phyloP scores from a whole-genome alignment of 805 yeast species.

The Starmerella scarabaei region DNA sequence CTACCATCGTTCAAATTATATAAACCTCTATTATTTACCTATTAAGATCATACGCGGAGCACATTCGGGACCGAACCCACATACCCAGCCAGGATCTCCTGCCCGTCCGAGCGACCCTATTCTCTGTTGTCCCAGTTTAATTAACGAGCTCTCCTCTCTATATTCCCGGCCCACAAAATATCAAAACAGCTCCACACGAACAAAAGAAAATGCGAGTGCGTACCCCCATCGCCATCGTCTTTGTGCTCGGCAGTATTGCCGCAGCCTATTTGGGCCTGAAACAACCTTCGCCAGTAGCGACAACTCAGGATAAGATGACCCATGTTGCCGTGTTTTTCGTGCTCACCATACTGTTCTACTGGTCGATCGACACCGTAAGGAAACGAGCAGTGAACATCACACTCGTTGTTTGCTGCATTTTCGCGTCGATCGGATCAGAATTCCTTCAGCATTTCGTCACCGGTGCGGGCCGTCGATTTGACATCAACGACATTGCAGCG shows the following conservation, averaged over 20 bases:
- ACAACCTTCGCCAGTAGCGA: constrained; percentile 27
- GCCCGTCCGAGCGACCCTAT: too few species aligned
- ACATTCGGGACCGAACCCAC: too few species aligned
- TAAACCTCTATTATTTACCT: too few species aligned
- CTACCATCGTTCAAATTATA: too few species aligned
- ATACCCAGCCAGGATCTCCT: too few species aligned
- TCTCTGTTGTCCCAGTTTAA: too few species aligned
- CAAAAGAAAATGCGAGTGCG: constrained; percentile 17
- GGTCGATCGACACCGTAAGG: constrained; percentile 31
- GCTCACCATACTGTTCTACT: constrained; percentile 30
- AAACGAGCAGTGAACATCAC: constrained; percentile 28
- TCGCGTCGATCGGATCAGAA: constrained; percentile 33
- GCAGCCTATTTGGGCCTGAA: constrained; percentile 22
- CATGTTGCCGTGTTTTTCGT: constrained; percentile 30
- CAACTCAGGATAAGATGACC: constrained; percentile 26
- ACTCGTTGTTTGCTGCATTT: constrained; percentile 24
- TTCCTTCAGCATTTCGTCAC: constrained; percentile 26
- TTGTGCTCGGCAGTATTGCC: constrained; percentile 13
- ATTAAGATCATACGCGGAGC: too few species aligned
- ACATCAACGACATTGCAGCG: constrained; percentile 28
- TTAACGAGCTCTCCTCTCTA: too few species aligned
- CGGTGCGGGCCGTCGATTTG: constrained; percentile 27
- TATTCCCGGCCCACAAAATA: too few species aligned
- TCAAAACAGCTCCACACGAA: not conserved
- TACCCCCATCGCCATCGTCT: constrained; percentile 18